These are phyloP conservation scores for Hyparrhenia diplandra DNA, from an alignment of 176 grass and related monocot species.

Conservation along the genomic window DNA sequence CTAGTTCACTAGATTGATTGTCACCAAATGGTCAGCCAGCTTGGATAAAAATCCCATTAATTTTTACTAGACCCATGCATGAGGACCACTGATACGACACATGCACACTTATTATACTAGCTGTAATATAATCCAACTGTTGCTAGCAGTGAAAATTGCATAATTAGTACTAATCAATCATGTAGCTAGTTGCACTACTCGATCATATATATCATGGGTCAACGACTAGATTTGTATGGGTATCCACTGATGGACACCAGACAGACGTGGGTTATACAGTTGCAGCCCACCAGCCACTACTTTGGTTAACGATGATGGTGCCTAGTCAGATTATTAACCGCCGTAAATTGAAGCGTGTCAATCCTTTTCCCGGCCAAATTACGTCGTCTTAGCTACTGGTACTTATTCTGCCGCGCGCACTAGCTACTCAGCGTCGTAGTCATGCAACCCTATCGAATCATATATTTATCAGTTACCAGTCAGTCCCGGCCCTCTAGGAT, in stretches of 20 bases:
- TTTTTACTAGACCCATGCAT: not conserved
- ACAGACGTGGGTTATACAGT: not conserved
- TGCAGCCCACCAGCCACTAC: not conserved
- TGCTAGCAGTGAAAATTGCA: not conserved
- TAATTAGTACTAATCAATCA: not conserved
- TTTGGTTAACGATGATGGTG: not conserved
- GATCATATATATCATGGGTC: not conserved
- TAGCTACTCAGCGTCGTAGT: not conserved
- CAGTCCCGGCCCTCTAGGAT: not conserved
- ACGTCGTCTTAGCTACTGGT: not conserved
- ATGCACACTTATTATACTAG: not conserved
- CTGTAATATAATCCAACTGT: not conserved
- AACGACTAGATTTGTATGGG: not conserved
- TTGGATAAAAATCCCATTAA: not conserved
- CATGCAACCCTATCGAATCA: not conserved
- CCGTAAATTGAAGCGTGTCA: not conserved
- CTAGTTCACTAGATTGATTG: not conserved
- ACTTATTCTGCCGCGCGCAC: conserved; percentile 4
- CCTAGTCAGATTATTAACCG: not conserved
- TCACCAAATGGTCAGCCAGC: not conserved
- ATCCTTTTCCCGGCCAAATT: not conserved
- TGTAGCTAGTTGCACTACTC: not conserved
- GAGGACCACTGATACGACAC: not conserved
- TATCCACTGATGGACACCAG: not conserved
- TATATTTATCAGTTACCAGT: not conserved